A percentile compares a stretch with the other conserved stretches of the same genome.
These are phyloP conservation scores for Geotrichum candidum DNA, from an alignment of 1,139 yeast genomes.

Conservation along the genomic window DNA sequence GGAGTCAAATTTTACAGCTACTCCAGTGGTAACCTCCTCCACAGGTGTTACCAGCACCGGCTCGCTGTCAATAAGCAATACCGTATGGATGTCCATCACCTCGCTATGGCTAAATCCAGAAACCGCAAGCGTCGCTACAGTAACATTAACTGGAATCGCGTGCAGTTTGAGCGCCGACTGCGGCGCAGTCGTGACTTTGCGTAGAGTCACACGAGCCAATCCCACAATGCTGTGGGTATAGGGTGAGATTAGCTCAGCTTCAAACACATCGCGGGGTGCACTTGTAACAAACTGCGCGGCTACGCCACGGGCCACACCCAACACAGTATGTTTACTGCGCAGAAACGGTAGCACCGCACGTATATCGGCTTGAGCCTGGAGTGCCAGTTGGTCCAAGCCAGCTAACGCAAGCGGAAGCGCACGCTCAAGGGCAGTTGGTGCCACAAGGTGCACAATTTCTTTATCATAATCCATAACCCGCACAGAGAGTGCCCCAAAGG, in stretches of 20 bases:
- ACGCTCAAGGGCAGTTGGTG: conserved; percentile 9
- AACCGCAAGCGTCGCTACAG: background rate
- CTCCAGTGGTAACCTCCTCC: background rate
- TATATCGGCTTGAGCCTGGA: conserved; percentile 3
- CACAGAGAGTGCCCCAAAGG: conserved; percentile 18
- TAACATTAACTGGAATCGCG: conserved; percentile 13
- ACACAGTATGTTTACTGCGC: background rate
- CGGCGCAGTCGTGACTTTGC: conserved; percentile 3
- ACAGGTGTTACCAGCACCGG: conserved; percentile 5
- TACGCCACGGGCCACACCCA: conserved; percentile 5
- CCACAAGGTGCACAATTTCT: conserved; percentile 15
- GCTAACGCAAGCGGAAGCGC: conserved; percentile 5
- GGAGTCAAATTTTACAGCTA: conserved; percentile 7
- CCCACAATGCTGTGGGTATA: conserved; percentile 23
- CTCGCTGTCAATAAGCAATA: conserved; percentile 3
- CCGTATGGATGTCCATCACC: conserved; percentile 15
- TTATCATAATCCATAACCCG: conserved; percentile 24
- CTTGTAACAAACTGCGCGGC: background rate
- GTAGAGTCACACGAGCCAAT: conserved; percentile 14
- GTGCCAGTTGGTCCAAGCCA: background rate
- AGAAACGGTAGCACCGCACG: conserved; percentile 16
- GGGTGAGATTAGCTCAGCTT: conserved; percentile 21
- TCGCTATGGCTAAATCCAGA: conserved; percentile 12
- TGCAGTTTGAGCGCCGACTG: conserved; percentile 4
- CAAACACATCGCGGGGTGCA: conserved; percentile 11